phyloP scores from a whole-genome alignment of 2,329 filamentous ascomycete genomes.

The Zelopaecilomyces penicillatus region DNA sequence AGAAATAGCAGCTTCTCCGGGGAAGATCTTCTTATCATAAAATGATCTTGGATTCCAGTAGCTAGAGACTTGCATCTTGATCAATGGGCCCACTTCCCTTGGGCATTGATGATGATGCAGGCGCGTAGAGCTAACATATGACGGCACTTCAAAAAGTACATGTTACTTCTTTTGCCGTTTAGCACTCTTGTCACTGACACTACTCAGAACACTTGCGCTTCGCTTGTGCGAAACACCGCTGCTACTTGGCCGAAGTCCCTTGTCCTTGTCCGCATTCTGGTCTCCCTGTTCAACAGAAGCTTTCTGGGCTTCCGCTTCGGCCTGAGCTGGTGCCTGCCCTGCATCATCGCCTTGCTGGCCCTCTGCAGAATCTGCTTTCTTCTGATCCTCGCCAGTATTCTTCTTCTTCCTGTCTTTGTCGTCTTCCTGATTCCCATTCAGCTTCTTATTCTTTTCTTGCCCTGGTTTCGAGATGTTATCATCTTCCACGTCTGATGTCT shows the following conservation, averaged over 20 bases:
- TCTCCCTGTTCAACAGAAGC: slow-evolving; percentile 25
- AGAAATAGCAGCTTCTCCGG: background rate
- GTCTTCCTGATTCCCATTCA: slow-evolving; percentile 10
- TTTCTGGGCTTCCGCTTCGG: slow-evolving; percentile 2
- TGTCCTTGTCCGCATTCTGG: slow-evolving; percentile 18
- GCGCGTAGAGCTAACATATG: slow-evolving; percentile 9
- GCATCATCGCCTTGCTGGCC: slow-evolving; percentile 12
- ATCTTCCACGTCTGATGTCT: slow-evolving; percentile 5
- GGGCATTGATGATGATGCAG: slow-evolving; percentile 3
- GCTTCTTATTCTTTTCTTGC: slow-evolving; percentile 11
- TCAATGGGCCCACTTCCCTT: background rate
- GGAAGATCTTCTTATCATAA: slow-evolving; percentile 1
- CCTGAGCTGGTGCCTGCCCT: slow-evolving; percentile 1
- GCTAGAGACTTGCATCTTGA: background rate
- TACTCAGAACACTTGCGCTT: slow-evolving; percentile 74
- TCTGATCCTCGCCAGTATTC: slow-evolving; percentile 13
- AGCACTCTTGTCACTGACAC: slow-evolving; percentile 53
- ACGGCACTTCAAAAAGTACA: background rate
- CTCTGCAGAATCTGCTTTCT: slow-evolving; percentile 10
- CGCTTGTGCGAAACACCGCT: slow-evolving; percentile 55
- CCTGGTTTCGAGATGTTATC: slow-evolving; percentile 4
- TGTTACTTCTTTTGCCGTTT: slow-evolving; percentile 48
- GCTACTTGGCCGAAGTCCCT: slow-evolving; percentile 26
- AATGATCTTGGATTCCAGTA: slow-evolving; percentile 2
- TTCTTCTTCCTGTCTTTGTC: slow-evolving; percentile 12